phyloP scores from a whole-genome alignment of 257 asterid genomes.

The Pogostemon cablin region DNA sequence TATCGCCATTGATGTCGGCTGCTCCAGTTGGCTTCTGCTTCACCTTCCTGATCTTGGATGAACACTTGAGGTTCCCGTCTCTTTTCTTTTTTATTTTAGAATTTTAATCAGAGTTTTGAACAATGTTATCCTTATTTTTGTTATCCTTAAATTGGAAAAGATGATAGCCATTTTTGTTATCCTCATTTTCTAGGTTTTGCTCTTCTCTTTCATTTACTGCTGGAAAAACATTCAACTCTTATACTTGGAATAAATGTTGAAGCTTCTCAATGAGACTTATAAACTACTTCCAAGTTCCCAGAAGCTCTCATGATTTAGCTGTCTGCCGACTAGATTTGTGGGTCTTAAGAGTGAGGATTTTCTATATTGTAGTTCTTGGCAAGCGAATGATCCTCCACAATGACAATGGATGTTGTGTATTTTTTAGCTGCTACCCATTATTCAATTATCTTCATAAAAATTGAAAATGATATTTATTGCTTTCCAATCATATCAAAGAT shows the following conservation, averaged over 20 bases:
- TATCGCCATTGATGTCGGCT: too few species aligned
- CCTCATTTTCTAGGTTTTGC: too few species aligned
- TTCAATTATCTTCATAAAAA: slow-evolving; percentile 4
- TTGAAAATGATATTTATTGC: background rate
- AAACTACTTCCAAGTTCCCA: background rate
- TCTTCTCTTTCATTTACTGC: too few species aligned
- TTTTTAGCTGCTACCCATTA: slow-evolving; percentile 10
- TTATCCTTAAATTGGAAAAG: too few species aligned
- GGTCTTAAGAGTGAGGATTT: background rate
- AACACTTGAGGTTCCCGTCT: too few species aligned
- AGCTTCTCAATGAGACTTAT: background rate
- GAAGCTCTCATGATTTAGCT: slow-evolving; percentile 6
- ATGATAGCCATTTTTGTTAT: too few species aligned
- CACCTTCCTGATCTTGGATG: too few species aligned
- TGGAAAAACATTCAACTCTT: too few species aligned
- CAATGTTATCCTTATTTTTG: too few species aligned
- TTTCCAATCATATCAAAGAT: background rate
- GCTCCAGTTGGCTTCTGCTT: too few species aligned
- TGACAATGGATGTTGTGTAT: background rate
- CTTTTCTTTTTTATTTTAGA: too few species aligned
- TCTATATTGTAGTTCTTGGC: slow-evolving; percentile 4
- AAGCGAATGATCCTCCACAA: background rate
- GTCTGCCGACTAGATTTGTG: slow-evolving; percentile 2
- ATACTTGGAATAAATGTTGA: background rate
- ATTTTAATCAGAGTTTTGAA: too few species aligned